Percentiles rank a stretch among this genome's conserved stretches.
Conservation (phyloP, 2,329 filamentous ascomycete genomes). For the Coniochaeta hoffmannii region DNA sequence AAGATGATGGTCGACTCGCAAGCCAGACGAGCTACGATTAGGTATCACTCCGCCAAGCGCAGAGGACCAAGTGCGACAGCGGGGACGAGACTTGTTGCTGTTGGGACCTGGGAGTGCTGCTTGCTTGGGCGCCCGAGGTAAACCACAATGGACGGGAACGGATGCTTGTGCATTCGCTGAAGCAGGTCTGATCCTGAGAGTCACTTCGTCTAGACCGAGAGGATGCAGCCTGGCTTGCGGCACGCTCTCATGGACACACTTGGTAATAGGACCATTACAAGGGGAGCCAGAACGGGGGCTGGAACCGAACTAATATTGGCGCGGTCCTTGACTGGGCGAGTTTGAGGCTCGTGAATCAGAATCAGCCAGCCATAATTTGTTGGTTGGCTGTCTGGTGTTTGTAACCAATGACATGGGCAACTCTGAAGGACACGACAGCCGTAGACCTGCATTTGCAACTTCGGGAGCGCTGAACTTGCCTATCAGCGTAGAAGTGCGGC, state of each 20-base stretch:
- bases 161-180: not conserved
- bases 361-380: too few species aligned
- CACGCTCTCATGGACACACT: too few species aligned
- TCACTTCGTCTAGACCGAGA: not conserved
- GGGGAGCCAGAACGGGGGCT: not conserved
- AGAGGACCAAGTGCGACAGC: not conserved
- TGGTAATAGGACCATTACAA: not conserved
- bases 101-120: too few species aligned
- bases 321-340: not conserved
- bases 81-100: not conserved
- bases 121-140: not conserved
- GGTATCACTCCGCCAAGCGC: not conserved
- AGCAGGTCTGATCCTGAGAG: not conserved
- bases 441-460: not conserved
- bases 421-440: not conserved
- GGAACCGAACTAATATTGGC: not conserved
- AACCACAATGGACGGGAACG: not conserved
- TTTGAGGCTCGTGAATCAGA: not conserved
- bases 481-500: not conserved
- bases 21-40: not conserved
- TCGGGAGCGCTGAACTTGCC: not conserved
- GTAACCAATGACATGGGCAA: not conserved
- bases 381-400: not conserved
- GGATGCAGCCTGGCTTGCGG: not conserved
- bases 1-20: not conserved